A percentile compares a stretch with the other conserved stretches of the same genome.
Evolutionary conservation across 352 stramenopile genomes (phyloP).

Genomic region (Saprolegnia parasitica): DNA sequence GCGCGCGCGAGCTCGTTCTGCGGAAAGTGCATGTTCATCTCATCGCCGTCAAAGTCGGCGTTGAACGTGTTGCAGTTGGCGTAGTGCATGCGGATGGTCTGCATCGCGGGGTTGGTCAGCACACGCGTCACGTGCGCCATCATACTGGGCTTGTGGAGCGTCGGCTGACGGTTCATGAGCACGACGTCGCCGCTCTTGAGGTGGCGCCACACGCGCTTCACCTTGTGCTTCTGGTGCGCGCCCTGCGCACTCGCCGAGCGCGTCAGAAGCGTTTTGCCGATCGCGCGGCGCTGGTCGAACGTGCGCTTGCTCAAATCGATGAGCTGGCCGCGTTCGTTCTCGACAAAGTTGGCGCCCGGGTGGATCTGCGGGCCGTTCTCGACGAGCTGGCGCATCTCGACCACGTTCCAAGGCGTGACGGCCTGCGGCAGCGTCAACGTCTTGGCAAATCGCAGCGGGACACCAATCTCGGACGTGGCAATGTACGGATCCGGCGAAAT

Average conservation of each 20-base stretch:
- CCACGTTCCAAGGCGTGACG: slow-evolving; percentile 97
- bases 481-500: slow-evolving; percentile 99
- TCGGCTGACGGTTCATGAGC: slow-evolving; percentile 99
- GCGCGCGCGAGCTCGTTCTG: slow-evolving; percentile 97
- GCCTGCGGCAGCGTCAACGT: slow-evolving; percentile 97
- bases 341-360: slow-evolving; percentile 97
- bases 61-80: slow-evolving; percentile 99
- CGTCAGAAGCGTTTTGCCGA: slow-evolving; percentile 94
- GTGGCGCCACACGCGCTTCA: slow-evolving; percentile 97
- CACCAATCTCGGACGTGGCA: slow-evolving; percentile 98
- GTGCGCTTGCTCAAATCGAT: slow-evolving; percentile 94
- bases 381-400: slow-evolving; percentile 95
- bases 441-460: slow-evolving; percentile 97
- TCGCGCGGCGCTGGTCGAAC: slow-evolving; percentile 89
- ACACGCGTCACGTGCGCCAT: slow-evolving; percentile 99
- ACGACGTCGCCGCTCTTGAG: slow-evolving; percentile 97
- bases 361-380: slow-evolving; percentile 95
- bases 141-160: slow-evolving; percentile 99
- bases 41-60: slow-evolving; percentile 99
- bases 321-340: slow-evolving; percentile 90
- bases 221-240: slow-evolving; percentile 69
- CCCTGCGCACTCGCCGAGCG: slow-evolving; percentile 74
- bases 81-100: slow-evolving; percentile 99
- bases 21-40: slow-evolving; percentile 99
- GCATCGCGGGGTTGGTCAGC: slow-evolving; percentile 94